Evolutionary conservation across 2,329 filamentous ascomycete genomes (phyloP).

Genomic region (Arachnomyces sp.): DNA sequence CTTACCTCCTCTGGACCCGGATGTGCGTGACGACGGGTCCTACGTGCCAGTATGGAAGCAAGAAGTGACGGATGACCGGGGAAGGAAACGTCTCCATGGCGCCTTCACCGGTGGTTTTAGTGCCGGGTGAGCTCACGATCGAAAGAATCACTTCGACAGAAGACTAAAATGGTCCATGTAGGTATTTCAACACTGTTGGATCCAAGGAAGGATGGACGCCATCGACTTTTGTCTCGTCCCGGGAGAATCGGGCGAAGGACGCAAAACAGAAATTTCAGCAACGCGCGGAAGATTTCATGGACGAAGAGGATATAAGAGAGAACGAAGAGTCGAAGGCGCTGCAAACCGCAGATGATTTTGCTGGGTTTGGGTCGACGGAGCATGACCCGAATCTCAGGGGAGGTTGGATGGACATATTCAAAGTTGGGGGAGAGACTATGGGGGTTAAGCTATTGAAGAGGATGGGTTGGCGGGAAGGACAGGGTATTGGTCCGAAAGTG

Average conservation of each 20-base stretch:
- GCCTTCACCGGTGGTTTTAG: slow-evolving; percentile 96
- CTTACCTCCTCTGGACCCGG: slow-evolving; percentile 67
- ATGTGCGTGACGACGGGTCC: slow-evolving; percentile 78
- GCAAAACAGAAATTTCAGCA: slow-evolving; percentile 45
- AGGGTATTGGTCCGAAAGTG: slow-evolving; percentile 85
- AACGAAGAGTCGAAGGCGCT: slow-evolving; percentile 69
- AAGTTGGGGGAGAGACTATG: slow-evolving; percentile 70
- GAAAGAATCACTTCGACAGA: slow-evolving; percentile 19
- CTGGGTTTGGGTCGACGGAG: slow-evolving; percentile 63
- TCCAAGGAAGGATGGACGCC: slow-evolving; percentile 98
- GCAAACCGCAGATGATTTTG: slow-evolving; percentile 65
- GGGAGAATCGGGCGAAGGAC: slow-evolving; percentile 67
- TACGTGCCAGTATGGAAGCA: slow-evolving; percentile 98
- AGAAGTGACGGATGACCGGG: slow-evolving; percentile 87
- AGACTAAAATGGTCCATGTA: slow-evolving; percentile 38
- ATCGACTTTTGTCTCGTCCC: slow-evolving; percentile 83
- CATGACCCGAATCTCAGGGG: slow-evolving; percentile 46
- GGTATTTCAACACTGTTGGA: slow-evolving; percentile 96
- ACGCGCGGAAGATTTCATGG: slow-evolving; percentile 89
- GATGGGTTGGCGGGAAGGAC: slow-evolving; percentile 95
- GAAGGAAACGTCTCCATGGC: slow-evolving; percentile 83
- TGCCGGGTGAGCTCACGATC: slow-evolving; percentile 64
- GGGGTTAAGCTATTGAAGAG: slow-evolving; percentile 75
- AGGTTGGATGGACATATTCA: slow-evolving; percentile 64
- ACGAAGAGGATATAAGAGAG: slow-evolving; percentile 88